Evolutionary conservation across 2,329 filamentous ascomycete species (phyloP).

Genomic region (Ophiobolus disseminans): DNA sequence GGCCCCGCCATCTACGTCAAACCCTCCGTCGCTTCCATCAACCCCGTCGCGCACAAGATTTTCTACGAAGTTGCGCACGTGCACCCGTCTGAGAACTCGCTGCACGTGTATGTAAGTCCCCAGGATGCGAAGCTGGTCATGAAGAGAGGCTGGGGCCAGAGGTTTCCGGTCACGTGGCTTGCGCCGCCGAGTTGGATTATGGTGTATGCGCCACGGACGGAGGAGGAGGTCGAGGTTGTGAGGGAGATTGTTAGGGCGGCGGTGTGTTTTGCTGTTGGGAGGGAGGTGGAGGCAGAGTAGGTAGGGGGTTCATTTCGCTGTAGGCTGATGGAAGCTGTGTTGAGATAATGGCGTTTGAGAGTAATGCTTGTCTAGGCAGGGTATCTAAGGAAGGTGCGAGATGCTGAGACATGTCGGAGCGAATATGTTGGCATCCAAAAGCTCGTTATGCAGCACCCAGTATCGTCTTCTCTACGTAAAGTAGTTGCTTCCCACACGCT

Average conservation of each 20-base stretch:
- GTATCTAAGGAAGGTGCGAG: too few relatives aligned
- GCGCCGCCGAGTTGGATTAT: conserved; percentile 56
- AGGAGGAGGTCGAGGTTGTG: conserved; percentile 71
- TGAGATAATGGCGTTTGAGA: too few relatives aligned
- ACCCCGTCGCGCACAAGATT: conserved; percentile 38
- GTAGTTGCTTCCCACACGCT: too few relatives aligned
- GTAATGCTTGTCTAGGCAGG: too few relatives aligned
- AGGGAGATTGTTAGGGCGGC: conserved; percentile 76
- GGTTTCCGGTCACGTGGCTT: conserved; percentile 55
- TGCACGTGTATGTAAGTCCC: conserved; percentile 81
- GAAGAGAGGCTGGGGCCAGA: conserved; percentile 77
- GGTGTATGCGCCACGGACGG: conserved; percentile 79
- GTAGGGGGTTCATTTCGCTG: too few relatives aligned
- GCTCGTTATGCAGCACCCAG: too few relatives aligned
- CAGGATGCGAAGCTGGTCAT: conserved; percentile 75
- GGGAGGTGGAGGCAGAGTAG: conserved; percentile 16
- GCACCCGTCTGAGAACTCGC: conserved; percentile 75
- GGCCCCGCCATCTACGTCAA: conserved; percentile 41
- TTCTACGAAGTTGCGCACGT: conserved; percentile 62
- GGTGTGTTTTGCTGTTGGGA: conserved; percentile 66
- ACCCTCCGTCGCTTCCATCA: conserved; percentile 30
- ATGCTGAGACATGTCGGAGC: too few relatives aligned
- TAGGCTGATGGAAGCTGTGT: too few relatives aligned
- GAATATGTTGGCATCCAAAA: too few relatives aligned
- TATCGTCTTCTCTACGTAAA: too few relatives aligned